Evolutionary conservation across 2,329 filamentous ascomycete species (phyloP), one percentile per base, ranked within the genome.

Genomic region (Neonectria coccinea): DNA sequence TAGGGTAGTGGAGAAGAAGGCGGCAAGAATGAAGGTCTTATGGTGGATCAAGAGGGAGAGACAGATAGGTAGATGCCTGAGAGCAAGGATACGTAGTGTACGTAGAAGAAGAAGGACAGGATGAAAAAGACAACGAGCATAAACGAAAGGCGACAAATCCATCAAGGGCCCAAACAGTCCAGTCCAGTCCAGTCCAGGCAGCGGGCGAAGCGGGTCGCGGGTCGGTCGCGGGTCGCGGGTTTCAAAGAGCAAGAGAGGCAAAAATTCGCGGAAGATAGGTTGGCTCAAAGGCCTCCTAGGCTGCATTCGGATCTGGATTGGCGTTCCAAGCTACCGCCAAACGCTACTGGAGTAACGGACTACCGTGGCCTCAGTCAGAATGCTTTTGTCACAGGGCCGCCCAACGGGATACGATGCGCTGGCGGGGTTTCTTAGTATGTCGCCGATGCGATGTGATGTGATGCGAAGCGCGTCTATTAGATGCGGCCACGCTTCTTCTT

Each of bases 161-260:
- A 61, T 51, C 44, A 51, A 58, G 25, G 45, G 20, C 51, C 36
- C 47, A 29, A 33, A 22, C 53, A 41, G 27, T 12, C 51, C 60
- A 44, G 33, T 31, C 56, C 53, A 41, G 27, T 12, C 51, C 60
- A 44, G 33, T 31, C 56, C 61, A 64, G 61, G 61, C 61, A 64
- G 61, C 55, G 41, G 29, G 52, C 39, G 41, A 42, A 47, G 48
- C 61, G 64, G 67, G 62, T 68, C 65, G 54, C 55, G 33, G 60
- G 60, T 59, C n/a, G 67, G 62, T 68, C 65, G 48, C 61, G 64
- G 67, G 62, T 68, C 65, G 54, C 55, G 33, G 60, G 60, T 59
- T 53, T 50, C 47, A 31, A 29, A 29, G n/a, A 51, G 29, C n/a
- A 44, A 44, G 25, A 39, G 52, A 52, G 20, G 25, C 20, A 18